Percentiles rank a stretch among this genome's conserved stretches.
Conservation (phyloP, 2,329 filamentous ascomycete species). For the Tolypocladium ovalisporum region DNA sequence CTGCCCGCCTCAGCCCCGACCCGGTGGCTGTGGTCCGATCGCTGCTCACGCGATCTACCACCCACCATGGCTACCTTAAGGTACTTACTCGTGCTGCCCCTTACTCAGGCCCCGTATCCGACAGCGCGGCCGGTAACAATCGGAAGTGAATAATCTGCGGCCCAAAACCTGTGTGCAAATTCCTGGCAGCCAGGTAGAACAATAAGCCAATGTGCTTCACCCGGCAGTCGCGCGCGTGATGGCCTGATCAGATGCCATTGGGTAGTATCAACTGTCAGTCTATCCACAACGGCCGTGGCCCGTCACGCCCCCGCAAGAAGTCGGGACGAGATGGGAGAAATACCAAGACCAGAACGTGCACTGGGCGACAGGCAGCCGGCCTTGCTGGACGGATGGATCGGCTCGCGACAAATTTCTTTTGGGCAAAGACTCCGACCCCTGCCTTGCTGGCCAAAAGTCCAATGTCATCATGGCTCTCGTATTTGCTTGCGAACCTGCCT, state of each 20-base stretch:
- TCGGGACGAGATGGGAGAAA: not conserved
- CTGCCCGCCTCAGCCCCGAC: not conserved
- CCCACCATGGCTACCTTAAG: not conserved
- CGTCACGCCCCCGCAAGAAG: not conserved
- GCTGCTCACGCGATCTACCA: not conserved
- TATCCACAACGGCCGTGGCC: not conserved
- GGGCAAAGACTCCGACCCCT: not conserved
- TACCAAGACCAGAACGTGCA: conserved; percentile 1
- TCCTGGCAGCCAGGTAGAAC: not conserved
- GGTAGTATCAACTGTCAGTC: not conserved
- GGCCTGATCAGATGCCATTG: not conserved
- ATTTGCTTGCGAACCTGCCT: not conserved
- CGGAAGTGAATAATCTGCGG: not conserved
- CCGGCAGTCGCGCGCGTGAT: not conserved
- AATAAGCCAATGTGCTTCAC: not conserved
- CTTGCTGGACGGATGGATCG: conserved; percentile 3
- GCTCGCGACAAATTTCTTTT: conserved; percentile 1
- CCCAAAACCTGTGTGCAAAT: too few species aligned
- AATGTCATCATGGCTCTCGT: not conserved
- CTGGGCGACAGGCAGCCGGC: conserved; percentile 1
- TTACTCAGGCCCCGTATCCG: not conserved
- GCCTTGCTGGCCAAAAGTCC: not conserved
- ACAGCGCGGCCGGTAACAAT: not conserved
- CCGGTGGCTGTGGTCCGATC: not conserved
- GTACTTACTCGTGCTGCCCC: not conserved